Conservation (phyloP, 768 basidiomycete genomes). For the Lentinula boryana region DNA sequence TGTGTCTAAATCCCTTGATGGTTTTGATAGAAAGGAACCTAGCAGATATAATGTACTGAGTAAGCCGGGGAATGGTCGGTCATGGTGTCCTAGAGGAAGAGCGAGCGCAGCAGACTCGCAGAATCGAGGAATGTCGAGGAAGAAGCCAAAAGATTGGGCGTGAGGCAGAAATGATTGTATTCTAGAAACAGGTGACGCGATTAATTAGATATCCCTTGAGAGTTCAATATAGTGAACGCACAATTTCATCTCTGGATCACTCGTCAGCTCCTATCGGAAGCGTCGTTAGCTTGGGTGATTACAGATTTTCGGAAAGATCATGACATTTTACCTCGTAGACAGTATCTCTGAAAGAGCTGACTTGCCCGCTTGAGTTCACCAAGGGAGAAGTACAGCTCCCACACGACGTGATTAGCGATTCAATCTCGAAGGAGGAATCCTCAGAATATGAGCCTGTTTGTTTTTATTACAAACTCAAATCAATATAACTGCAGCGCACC, state of each 20-base stretch:
- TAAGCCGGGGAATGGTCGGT: slow-evolving; percentile 42
- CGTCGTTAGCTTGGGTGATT: not conserved
- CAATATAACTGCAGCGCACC: not conserved
- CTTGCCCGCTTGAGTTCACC: not conserved
- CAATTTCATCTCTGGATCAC: not conserved
- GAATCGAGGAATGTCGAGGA: slow-evolving; percentile 47
- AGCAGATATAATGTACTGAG: slow-evolving; percentile 45
- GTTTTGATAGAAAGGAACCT: slow-evolving; percentile 34
- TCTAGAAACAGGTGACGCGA: slow-evolving; percentile 22
- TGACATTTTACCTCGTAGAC: not conserved
- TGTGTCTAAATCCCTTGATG: not conserved
- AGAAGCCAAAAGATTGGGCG: slow-evolving; percentile 57
- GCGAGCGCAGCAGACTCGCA: slow-evolving; percentile 36
- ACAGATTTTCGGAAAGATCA: too few species aligned
- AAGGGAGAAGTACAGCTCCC: not conserved
- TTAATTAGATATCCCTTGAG: too few species aligned
- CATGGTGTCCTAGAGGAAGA: slow-evolving; percentile 35
- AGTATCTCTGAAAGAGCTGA: not conserved
- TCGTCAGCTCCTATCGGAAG: not conserved
- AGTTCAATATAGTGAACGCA: not conserved
- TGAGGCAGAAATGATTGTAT: slow-evolving; percentile 55
- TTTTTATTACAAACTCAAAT: not conserved
- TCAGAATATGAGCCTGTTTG: not conserved
- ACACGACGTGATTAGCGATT: not conserved
- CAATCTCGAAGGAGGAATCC: not conserved